Percentiles rank a stretch among this genome's conserved stretches.
phyloP scores from a whole-genome alignment of 1,284 basidiomycete species.

The Cystobasidium slooffiae region DNA sequence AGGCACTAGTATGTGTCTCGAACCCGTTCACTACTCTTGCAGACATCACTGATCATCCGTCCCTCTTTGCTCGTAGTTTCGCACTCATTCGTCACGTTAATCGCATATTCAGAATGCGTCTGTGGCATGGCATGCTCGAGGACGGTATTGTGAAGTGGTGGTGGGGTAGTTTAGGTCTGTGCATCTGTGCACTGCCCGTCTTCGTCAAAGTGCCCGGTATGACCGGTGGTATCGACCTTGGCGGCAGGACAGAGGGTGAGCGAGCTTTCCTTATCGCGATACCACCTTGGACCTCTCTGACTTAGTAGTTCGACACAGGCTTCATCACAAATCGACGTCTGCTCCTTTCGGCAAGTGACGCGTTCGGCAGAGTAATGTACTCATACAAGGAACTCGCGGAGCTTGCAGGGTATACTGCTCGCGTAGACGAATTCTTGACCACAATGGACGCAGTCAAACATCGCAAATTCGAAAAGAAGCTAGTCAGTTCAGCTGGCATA shows the following conservation, averaged over 20 bases:
- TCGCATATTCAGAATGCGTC: slow-evolving; percentile 75
- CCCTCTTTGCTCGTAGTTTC: slow-evolving; percentile 58
- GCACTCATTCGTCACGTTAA: slow-evolving; percentile 87
- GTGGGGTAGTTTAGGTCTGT: slow-evolving; percentile 91
- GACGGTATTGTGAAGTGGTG: slow-evolving; percentile 96
- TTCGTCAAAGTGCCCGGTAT: slow-evolving; percentile 78
- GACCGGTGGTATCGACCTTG: slow-evolving; percentile 66
- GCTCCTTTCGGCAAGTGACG: slow-evolving; percentile 68
- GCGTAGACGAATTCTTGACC: slow-evolving; percentile 85
- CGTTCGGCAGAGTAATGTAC: slow-evolving; percentile 77
- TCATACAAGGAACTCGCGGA: slow-evolving; percentile 89
- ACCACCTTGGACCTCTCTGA: slow-evolving; percentile 13
- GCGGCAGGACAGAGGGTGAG: slow-evolving; percentile 80
- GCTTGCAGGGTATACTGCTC: slow-evolving; percentile 91
- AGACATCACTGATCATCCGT: neutral
- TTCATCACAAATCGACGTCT: slow-evolving; percentile 94
- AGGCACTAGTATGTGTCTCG: slow-evolving; percentile 67
- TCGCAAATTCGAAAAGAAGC: slow-evolving; percentile 86
- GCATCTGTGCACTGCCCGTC: slow-evolving; percentile 90
- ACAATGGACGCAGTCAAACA: slow-evolving; percentile 86
- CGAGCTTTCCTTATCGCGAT: neutral
- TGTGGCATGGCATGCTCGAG: slow-evolving; percentile 90
- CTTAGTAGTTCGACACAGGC: slow-evolving; percentile 59
- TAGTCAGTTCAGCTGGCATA: slow-evolving; percentile 71
- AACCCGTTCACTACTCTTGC: neutral